Conservation (phyloP, 768 basidiomycete genomes). For the Suillus luteus region DNA sequence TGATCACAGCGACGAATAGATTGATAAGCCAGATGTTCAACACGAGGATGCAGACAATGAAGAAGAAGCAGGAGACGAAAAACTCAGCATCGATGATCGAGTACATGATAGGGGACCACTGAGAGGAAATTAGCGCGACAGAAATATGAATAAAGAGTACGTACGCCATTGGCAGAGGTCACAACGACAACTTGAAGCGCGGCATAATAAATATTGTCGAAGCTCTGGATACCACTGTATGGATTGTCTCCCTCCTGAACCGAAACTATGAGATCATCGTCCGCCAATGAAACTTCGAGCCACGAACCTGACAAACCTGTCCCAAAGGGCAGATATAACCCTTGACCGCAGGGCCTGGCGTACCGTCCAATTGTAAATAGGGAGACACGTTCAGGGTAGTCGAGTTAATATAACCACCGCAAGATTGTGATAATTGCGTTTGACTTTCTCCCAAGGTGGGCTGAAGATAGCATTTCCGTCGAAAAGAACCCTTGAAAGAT, state of each 20-base stretch:
- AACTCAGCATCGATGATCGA: constrained; percentile 87
- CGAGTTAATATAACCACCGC: constrained; percentile 81
- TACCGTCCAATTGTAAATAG: constrained; percentile 43
- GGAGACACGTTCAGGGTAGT: constrained; percentile 46
- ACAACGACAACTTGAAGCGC: constrained; percentile 84
- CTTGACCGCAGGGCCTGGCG: constrained; percentile 50
- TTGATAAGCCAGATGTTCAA: constrained; percentile 96
- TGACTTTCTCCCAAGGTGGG: constrained; percentile 55
- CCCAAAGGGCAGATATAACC: constrained; percentile 91
- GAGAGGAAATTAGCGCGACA: background rate
- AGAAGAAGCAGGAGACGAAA: constrained; percentile 85
- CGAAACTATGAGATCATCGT: background rate
- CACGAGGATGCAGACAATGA: constrained; percentile 79
- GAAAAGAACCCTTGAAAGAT: constrained; percentile 84
- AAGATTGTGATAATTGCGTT: constrained; percentile 57
- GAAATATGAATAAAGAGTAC: constrained; percentile 28
- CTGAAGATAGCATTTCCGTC: constrained; percentile 60
- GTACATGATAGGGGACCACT: constrained; percentile 90
- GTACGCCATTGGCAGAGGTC: constrained; percentile 74
- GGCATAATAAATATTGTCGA: constrained; percentile 85
- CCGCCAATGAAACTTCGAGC: background rate
- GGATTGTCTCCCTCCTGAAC: constrained; percentile 69
- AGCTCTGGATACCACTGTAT: constrained; percentile 64
- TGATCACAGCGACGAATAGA: constrained; percentile 93
- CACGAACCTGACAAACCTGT: constrained; percentile 72